phyloP scores from a whole-genome alignment of 352 stramenopile species.

The Pseudoperonospora humuli region DNA sequence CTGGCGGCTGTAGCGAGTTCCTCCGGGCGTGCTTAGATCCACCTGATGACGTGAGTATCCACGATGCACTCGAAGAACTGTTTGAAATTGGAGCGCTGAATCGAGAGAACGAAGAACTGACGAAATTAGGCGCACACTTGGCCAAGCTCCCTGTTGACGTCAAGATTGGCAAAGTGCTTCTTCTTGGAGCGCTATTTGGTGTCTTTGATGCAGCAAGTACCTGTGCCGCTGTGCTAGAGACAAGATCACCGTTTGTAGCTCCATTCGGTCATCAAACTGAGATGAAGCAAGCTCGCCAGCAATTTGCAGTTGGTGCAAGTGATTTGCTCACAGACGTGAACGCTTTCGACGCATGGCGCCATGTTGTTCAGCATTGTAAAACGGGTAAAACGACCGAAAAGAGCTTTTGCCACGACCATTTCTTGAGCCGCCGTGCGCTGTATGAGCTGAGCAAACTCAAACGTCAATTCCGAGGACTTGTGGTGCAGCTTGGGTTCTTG shows the following conservation, averaged over 20 bases:
- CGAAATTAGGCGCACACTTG: slow-evolving; percentile 89
- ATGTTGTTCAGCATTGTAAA: slow-evolving; percentile 18
- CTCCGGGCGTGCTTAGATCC: slow-evolving; percentile 89
- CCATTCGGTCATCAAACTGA: slow-evolving; percentile 62
- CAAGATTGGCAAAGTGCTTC: slow-evolving; percentile 94
- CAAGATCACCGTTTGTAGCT: slow-evolving; percentile 76
- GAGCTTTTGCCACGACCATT: slow-evolving; percentile 63
- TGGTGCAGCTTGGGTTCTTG: slow-evolving; percentile 63
- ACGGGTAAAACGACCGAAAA: slow-evolving; percentile 27
- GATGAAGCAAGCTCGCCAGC: slow-evolving; percentile 53
- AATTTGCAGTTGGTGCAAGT: slow-evolving; percentile 49
- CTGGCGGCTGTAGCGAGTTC: slow-evolving; percentile 61
- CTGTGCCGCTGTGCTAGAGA: slow-evolving; percentile 67
- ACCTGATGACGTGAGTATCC: slow-evolving; percentile 79
- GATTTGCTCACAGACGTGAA: slow-evolving; percentile 76
- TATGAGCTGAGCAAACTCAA: slow-evolving; percentile 67
- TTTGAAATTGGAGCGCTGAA: slow-evolving; percentile 84
- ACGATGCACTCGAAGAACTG: slow-evolving; percentile 88
- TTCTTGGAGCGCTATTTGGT: slow-evolving; percentile 92
- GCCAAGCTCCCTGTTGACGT: slow-evolving; percentile 93
- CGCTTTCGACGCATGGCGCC: slow-evolving; percentile 59
- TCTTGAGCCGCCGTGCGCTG: slow-evolving; percentile 48
- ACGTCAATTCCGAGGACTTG: slow-evolving; percentile 60
- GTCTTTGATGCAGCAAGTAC: slow-evolving; percentile 72
- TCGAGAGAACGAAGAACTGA: slow-evolving; percentile 69